Conservation (phyloP, 2,329 filamentous ascomycete species). For the Scedosporium dehoogii region DNA sequence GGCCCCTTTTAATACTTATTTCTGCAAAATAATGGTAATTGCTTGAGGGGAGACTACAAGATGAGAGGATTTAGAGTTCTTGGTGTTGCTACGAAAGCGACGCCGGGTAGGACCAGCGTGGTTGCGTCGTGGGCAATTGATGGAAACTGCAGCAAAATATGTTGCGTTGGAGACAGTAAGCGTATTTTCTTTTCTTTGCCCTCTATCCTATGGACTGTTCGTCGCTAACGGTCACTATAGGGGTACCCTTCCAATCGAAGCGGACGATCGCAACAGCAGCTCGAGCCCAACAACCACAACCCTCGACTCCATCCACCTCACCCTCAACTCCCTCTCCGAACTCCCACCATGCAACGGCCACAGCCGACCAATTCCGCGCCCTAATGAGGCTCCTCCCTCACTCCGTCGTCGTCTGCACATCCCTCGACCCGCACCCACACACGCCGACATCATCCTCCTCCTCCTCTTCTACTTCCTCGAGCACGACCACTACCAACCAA, state of each 20-base stretch:
- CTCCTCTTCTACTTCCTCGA: too few relatives aligned
- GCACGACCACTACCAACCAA: background rate
- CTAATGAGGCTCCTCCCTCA: constrained; percentile 45
- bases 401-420: constrained; percentile 46
- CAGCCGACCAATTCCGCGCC: constrained; percentile 37
- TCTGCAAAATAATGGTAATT: background rate
- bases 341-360: constrained; percentile 3
- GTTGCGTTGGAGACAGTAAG: background rate
- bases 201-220: background rate
- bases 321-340: background rate
- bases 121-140: background rate
- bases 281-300: background rate
- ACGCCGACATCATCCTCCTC: background rate
- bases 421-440: constrained; percentile 19
- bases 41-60: background rate
- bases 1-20: background rate
- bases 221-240: background rate
- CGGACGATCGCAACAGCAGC: background rate
- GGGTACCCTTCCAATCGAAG: background rate
- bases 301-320: background rate
- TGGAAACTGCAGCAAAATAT: background rate
- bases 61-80: background rate
- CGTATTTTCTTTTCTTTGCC: background rate
- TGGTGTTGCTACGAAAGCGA: background rate
- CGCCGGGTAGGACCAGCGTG: background rate